Percentiles rank a stretch among this genome's conserved stretches.
Conservation (phyloP, 768 basidiomycete genomes). For the Podaxis sp. region DNA sequence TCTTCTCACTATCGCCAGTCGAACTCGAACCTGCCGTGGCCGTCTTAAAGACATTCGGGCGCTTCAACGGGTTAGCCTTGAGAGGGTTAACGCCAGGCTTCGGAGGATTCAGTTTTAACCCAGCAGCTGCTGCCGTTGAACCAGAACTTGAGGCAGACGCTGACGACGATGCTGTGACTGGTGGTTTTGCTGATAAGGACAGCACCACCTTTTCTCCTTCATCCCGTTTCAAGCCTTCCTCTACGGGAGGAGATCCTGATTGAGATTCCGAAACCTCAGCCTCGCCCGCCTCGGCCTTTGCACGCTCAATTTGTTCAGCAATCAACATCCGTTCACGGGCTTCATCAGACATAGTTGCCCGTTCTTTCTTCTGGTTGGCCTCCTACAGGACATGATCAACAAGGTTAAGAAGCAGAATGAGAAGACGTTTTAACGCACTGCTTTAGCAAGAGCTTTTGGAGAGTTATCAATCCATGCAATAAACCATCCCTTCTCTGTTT, state of each 20-base stretch:
- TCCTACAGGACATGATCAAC: constrained; percentile 44
- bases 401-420: background rate
- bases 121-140: constrained; percentile 34
- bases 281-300: constrained; percentile 48
- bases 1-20: constrained; percentile 37
- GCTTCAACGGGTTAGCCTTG: constrained; percentile 70
- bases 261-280: constrained; percentile 22
- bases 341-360: constrained; percentile 89
- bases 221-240: constrained; percentile 69
- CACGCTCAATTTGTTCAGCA: constrained; percentile 92
- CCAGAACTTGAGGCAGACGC: constrained; percentile 31
- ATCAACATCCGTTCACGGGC: constrained; percentile 89
- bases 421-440: constrained; percentile 44
- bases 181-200: constrained; percentile 62
- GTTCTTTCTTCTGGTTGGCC: constrained; percentile 88
- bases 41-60: constrained; percentile 73
- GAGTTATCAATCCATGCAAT: constrained; percentile 97
- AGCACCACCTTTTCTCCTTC: constrained; percentile 79
- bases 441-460: constrained; percentile 90
- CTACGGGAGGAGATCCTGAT: constrained; percentile 35
- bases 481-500: constrained; percentile 99
- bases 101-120: constrained; percentile 64
- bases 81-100: constrained; percentile 59
- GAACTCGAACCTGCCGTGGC: constrained; percentile 31
- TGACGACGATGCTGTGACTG: constrained; percentile 25